Base-by-base conservation (phyloP, 2,329 filamentous ascomycete species). In the Cladophialophora carrionii region DNA sequence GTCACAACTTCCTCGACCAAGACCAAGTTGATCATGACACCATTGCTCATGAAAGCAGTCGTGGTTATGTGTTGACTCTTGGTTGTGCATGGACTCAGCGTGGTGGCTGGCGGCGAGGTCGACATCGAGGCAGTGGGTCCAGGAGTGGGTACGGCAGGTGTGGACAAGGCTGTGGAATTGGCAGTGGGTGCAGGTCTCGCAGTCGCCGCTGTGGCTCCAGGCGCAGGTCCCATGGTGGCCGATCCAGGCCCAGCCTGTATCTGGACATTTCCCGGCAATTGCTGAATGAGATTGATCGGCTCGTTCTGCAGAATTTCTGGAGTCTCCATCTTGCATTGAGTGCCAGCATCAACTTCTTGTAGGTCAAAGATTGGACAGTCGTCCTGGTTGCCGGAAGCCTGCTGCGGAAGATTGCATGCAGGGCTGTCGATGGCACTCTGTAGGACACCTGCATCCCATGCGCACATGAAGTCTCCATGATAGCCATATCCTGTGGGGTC, bases 281-380 rank as follows among this genome's bases (percentile, higher is more conserved):
- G 80, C 9, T 86, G 84, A 1, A 76, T 71, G 57, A 86, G 83
- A 72, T 92, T 78, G 66, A 70, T 51, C 22, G 14, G 29, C 66
- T 96, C 91, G 8, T 80, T 68, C 0, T 76, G 73, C 22, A 95
- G 75, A 0, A 73, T 70, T 0, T 76, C 67, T 2, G 90, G 89
- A 0, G 88, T 67, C 0, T 84, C 74, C 73, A 94, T 84, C 57
- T 82, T 80, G 80, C 92, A 96, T 64, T 84, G 71, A 1, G 75
- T 71, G 73, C 84, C 82, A 55, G 34, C 41, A 0, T 77, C 76
- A 29, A 87, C 82, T 59, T 77, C 77, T 75, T 93, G 87, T 62
- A 96, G 80, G 59, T 83, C 80, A 78, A 97, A 96, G 32, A 95
- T 71, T 0, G 85, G 78, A 79, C 93, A 97, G 76, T 93, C 91